These are phyloP conservation scores for Penicillium maclennaniae DNA, from an alignment of 495 filamentous ascomycete genomes.

Conservation along the genomic window DNA sequence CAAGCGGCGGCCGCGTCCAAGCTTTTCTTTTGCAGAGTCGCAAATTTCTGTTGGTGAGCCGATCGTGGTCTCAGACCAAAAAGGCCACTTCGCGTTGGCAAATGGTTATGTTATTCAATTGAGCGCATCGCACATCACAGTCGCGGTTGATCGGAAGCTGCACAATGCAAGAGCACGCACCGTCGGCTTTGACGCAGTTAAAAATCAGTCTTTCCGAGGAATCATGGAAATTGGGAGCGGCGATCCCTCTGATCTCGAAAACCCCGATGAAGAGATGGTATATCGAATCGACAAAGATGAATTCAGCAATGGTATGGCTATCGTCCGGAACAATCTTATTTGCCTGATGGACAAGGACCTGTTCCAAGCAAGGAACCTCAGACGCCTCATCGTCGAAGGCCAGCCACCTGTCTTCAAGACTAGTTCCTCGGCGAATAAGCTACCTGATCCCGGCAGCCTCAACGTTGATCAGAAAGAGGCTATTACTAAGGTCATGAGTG, in stretches of 20 bases:
- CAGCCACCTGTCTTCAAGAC: conserved; percentile 69
- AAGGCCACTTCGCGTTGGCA: conserved; percentile 89
- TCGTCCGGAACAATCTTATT: conserved; percentile 87
- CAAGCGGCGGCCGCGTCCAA: conserved; percentile 54
- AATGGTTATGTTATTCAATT: conserved; percentile 84
- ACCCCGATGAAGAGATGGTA: conserved; percentile 56
- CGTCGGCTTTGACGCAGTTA: conserved; percentile 65
- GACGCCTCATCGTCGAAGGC: conserved; percentile 72
- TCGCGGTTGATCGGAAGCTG: conserved; percentile 82
- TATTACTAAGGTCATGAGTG: conserved; percentile 91
- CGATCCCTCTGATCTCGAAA: conserved; percentile 36
- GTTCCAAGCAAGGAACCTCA: conserved; percentile 68
- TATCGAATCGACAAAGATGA: conserved; percentile 96
- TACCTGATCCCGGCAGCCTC: conserved; percentile 50
- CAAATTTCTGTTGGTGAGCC: conserved; percentile 88
- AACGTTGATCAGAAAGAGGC: conserved; percentile 85
- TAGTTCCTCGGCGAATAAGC: conserved; percentile 53
- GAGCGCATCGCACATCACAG: conserved; percentile 67
- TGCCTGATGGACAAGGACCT: conserved; percentile 81
- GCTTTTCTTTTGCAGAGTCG: conserved; percentile 83
- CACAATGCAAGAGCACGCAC: conserved; percentile 78
- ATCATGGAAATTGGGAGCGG: conserved; percentile 81
- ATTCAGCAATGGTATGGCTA: conserved; percentile 96
- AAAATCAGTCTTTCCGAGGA: conserved; percentile 81
- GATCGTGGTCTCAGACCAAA: conserved; percentile 92